Percentiles rank a stretch among this genome's conserved stretches.
Evolutionary conservation across 2,329 filamentous ascomycete species (phyloP).

Genomic region (Rhinocladiella similis): DNA sequence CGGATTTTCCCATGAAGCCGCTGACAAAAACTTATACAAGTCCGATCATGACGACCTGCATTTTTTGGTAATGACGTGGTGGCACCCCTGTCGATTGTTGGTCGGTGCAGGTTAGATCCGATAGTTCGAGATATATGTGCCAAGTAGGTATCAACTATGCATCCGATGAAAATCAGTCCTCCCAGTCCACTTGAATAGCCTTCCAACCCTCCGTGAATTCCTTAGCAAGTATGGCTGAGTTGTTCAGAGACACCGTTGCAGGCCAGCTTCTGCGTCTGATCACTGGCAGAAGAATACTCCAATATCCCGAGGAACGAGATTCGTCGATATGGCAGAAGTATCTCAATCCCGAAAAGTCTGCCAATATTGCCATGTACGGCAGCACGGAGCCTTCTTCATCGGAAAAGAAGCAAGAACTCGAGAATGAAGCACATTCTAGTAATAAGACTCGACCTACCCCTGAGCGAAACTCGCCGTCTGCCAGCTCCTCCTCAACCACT

Average conservation of each 20-base stretch:
- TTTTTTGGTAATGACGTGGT: not conserved
- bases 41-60: not conserved
- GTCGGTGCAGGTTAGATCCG: too few species aligned
- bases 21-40: not conserved
- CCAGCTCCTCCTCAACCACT: not conserved
- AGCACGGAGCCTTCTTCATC: slow-evolving; percentile 31
- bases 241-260: slow-evolving; percentile 47
- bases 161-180: not conserved
- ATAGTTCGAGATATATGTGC: too few species aligned
- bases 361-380: slow-evolving; percentile 45
- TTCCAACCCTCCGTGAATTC: not conserved
- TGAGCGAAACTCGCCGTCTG: not conserved
- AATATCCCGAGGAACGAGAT: slow-evolving; percentile 51
- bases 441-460: not conserved
- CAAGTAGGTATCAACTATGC: too few species aligned
- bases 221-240: slow-evolving; percentile 33
- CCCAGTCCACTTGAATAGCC: slow-evolving; percentile 3
- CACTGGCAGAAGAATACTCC: slow-evolving; percentile 38
- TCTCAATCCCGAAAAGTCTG: slow-evolving; percentile 52
- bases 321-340: slow-evolving; percentile 49
- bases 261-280: slow-evolving; percentile 44
- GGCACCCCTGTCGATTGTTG: too few species aligned
- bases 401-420: slow-evolving; percentile 4
- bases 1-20: not conserved
- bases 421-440: not conserved